A percentile compares a stretch with the other conserved stretches of the same genome.
Conservation (phyloP, 108 stramenopile genomes). For the Stephanodiscus minutulus region DNA sequence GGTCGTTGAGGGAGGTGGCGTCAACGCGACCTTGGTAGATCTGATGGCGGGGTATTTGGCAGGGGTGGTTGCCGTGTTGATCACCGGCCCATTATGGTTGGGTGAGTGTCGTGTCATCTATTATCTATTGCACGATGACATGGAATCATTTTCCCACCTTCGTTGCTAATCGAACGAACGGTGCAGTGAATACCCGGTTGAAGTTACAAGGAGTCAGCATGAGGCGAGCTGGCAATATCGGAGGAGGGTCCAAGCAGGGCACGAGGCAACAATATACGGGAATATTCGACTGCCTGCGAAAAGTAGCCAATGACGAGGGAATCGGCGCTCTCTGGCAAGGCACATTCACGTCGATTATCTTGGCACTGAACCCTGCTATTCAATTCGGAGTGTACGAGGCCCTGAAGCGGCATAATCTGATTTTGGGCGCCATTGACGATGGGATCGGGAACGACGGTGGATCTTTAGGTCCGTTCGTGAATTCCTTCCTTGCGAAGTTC, state of each 20-base stretch:
- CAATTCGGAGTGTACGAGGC: constrained; percentile 67
- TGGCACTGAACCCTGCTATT: constrained; percentile 68
- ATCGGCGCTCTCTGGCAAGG: constrained; percentile 55
- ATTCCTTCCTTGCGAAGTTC: constrained; percentile 60
- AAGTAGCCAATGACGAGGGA: constrained; percentile 52
- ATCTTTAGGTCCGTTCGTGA: constrained; percentile 48
- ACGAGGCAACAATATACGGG: constrained; percentile 28
- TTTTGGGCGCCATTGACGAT: constrained; percentile 4
- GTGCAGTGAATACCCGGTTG: constrained; percentile 61
- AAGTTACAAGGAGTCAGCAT: constrained; percentile 50
- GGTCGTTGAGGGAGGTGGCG: background rate
- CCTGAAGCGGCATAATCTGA: constrained; percentile 49
- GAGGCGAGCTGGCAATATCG: too few species aligned
- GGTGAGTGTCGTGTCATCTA: background rate
- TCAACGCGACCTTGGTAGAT: constrained; percentile 27
- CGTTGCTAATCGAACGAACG: background rate
- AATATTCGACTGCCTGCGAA: constrained; percentile 32
- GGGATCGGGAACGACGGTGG: background rate
- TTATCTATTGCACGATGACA: background rate
- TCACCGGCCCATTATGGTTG: constrained; percentile 70
- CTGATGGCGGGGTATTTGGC: constrained; percentile 49
- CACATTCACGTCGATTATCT: constrained; percentile 54
- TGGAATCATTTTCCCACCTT: background rate
- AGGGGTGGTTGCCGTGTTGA: constrained; percentile 60
- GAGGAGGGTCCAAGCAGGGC: constrained; percentile 1